phyloP scores from a whole-genome alignment of 345 rosid genomes.

The Populus ilicifolia region DNA sequence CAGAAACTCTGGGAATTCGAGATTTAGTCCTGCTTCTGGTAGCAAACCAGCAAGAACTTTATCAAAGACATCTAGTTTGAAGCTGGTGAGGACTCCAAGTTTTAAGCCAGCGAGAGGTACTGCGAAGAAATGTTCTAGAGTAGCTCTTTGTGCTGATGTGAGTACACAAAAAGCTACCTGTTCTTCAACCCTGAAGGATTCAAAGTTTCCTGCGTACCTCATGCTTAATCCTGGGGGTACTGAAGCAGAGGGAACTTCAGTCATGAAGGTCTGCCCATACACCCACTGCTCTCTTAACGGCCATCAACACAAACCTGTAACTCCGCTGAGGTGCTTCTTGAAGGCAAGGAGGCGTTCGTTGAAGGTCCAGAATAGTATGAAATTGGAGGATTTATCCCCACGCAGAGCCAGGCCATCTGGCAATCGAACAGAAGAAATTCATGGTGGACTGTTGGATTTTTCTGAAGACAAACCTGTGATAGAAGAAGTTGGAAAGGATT shows the following conservation, averaged over 20 bases:
- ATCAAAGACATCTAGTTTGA: constrained; percentile 49
- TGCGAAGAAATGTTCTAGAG: constrained; percentile 39
- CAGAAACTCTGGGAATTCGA: constrained; percentile 25
- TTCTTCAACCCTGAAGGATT: constrained; percentile 83
- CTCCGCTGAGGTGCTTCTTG: constrained; percentile 72
- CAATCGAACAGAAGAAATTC: constrained; percentile 8
- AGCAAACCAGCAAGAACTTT: constrained; percentile 28
- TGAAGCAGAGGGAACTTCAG: constrained; percentile 72
- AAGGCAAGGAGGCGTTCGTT: constrained; percentile 54
- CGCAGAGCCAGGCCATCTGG: constrained; percentile 15
- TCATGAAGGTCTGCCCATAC: constrained; percentile 71
- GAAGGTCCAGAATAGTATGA: constrained; percentile 55
- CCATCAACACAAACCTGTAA: constrained; percentile 62
- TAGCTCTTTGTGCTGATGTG: constrained; percentile 44
- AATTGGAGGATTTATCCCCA: constrained; percentile 34
- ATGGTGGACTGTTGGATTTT: constrained; percentile 1
- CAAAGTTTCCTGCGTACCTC: constrained; percentile 68
- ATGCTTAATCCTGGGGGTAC: constrained; percentile 62
- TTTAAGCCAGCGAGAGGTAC: constrained; percentile 54
- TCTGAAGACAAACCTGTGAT: constrained; percentile 12
- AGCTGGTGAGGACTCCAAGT: constrained; percentile 51
- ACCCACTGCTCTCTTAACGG: constrained; percentile 89
- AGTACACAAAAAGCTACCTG: constrained; percentile 68
- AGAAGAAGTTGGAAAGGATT: constrained; percentile 24
- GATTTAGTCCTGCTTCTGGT: constrained; percentile 35